Evolutionary conservation across 2,329 filamentous ascomycete genomes (phyloP).

Genomic region (Talaromyces sp.): DNA sequence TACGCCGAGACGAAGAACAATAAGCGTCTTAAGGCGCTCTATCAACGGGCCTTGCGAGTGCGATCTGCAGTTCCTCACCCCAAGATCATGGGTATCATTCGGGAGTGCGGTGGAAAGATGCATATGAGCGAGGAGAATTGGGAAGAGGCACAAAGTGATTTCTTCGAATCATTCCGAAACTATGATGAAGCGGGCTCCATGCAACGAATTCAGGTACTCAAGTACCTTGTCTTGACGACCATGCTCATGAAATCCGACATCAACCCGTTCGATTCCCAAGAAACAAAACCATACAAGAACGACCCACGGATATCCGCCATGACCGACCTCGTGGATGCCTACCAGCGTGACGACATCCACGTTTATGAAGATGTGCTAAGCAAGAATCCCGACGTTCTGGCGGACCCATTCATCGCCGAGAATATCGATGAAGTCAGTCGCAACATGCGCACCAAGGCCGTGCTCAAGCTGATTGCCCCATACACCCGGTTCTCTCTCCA

Average conservation of each 20-base stretch:
- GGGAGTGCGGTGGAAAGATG: conserved; percentile 99
- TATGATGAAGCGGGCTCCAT: conserved; percentile 97
- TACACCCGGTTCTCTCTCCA: conserved; percentile 88
- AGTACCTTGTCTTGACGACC: conserved; percentile 92
- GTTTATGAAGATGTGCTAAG: conserved; percentile 85
- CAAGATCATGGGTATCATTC: conserved; percentile 98
- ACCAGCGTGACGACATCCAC: conserved; percentile 92
- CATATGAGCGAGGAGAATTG: conserved; percentile 99
- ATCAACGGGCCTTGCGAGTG: conserved; percentile 87
- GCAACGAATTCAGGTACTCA: conserved; percentile 94
- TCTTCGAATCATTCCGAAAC: conserved; percentile 98
- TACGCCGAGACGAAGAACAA: conserved; percentile 96
- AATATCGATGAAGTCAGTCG: conserved; percentile 99
- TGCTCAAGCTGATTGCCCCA: conserved; percentile 88
- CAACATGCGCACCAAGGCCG: conserved; percentile 95
- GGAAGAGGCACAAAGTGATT: conserved; percentile 95
- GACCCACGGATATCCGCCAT: conserved; percentile 94
- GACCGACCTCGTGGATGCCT: conserved; percentile 95
- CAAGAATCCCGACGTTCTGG: conserved; percentile 83
- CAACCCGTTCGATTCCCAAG: conserved; percentile 97
- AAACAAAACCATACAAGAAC: conserved; percentile 97
- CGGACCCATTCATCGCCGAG: conserved; percentile 94
- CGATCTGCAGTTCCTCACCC: conserved; percentile 97
- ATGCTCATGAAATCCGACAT: conserved; percentile 99
- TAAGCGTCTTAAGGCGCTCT: conserved; percentile 91